These are phyloP conservation scores for Schwanniomyces pseudopolymorphus DNA, from an alignment of 805 yeast genomes.

Conservation along the genomic window DNA sequence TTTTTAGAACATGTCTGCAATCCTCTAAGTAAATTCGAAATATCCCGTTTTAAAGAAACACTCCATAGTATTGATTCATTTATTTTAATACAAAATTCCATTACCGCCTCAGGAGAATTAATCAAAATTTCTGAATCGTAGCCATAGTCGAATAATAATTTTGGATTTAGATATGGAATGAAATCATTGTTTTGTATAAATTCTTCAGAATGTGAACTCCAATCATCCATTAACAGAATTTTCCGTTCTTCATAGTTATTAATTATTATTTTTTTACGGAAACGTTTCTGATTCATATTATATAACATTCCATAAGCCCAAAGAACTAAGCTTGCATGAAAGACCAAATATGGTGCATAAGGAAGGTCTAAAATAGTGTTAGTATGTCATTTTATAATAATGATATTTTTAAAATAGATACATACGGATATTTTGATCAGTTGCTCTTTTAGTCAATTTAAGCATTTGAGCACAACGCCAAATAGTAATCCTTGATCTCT, in stretches of 20 bases:
- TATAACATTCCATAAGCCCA: slow-evolving; percentile 1
- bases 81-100: background rate
- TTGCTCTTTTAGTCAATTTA: background rate
- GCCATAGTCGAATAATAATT: background rate
- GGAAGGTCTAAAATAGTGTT: background rate
- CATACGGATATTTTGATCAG: background rate
- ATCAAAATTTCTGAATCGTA: background rate
- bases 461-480: slow-evolving; percentile 1
- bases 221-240: background rate
- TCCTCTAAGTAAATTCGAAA: background rate
- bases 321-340: background rate
- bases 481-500: background rate
- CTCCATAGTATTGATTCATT: background rate
- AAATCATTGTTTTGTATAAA: slow-evolving; percentile 1
- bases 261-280: background rate
- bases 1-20: background rate
- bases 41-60: background rate
- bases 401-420: background rate
- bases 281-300: background rate
- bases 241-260: background rate
- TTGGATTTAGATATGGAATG: background rate
- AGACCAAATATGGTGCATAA: background rate
- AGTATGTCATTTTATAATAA: background rate
- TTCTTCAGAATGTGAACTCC: background rate
- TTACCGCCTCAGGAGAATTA: background rate